Conservation (phyloP, 2,329 filamentous ascomycete genomes). For the Colletotrichum plurivorum region DNA sequence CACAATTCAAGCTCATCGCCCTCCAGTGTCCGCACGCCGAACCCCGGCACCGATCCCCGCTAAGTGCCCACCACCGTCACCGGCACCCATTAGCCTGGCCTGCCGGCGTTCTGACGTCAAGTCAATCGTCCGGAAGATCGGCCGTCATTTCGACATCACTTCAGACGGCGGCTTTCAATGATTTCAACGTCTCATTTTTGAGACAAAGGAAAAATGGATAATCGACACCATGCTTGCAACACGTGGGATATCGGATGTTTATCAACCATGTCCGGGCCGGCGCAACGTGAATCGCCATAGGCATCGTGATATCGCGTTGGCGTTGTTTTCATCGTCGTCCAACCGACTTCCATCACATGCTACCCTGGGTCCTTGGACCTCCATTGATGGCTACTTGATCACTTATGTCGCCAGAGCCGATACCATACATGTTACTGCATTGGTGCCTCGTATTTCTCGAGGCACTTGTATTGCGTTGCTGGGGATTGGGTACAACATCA, state of each 20-base stretch:
- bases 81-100: conserved; percentile 2
- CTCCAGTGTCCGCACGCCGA: neutral
- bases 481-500: no score
- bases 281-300: neutral
- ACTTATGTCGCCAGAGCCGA: no score
- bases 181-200: neutral
- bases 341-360: neutral
- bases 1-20: conserved; percentile 15
- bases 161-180: neutral
- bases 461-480: no score
- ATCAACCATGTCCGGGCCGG: no score
- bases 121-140: neutral
- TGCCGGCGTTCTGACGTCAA: conserved; percentile 20
- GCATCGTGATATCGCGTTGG: neutral
- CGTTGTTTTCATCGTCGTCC: neutral
- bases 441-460: no score
- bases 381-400: no score
- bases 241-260: neutral
- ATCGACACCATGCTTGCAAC: neutral
- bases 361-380: neutral
- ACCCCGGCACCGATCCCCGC: neutral
- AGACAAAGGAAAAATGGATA: neutral
- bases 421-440: no score
- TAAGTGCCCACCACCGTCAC: no score
- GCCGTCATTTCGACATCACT: neutral